Base-by-base conservation (phyloP, 805 yeast genomes). In the Blastobotrys parvus region DNA sequence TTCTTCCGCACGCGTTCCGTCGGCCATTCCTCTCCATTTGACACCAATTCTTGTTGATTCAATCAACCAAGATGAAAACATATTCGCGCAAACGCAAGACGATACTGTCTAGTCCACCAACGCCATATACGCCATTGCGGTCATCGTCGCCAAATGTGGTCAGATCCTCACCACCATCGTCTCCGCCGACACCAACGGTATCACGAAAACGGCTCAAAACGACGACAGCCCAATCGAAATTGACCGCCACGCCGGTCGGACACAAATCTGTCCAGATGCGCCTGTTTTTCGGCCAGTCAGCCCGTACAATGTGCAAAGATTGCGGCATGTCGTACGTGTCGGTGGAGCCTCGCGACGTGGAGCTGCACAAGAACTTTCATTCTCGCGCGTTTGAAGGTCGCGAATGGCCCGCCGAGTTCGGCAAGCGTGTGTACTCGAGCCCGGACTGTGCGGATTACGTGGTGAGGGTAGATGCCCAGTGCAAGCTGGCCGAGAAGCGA, bases 261-360 rank as follows among this genome's bases (percentile, higher is more conserved):
- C n/a, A n/a, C 11, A 35, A 35, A 13, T 4, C 22, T 27, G n/a
- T 17, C 33, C 59, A 55, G 35, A 46, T 52, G 8, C 44, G 42
- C 11, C 40, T 55, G 17, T 33, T 45, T 2, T 43, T 50, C 13
- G 43, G 46, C 31, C 46, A 43, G 11, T 44, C 46, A 11, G 42
- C 44, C 7, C 48, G 48, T 3, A 48, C 38, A 8, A 67, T 74
- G 1, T 78, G 83, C 51, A 46, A 57, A 4, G 54, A 55, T 31
- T 78, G 84, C 58, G 71, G 73, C 8, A 75, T 78, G 80, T 63
- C 78, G 11, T 78, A 71, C 52, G 51, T 62, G 30, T 56, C 63
- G 2, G 63, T 65, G 41, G 47, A 72, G 4, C 53, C 59, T 11
- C 52, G 58, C 19, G 83, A 78, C 45, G 51, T 47, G 20, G 54